These are phyloP conservation scores for Talaromyces ruber DNA, from an alignment of 495 filamentous ascomycete species.

Conservation along the genomic window DNA sequence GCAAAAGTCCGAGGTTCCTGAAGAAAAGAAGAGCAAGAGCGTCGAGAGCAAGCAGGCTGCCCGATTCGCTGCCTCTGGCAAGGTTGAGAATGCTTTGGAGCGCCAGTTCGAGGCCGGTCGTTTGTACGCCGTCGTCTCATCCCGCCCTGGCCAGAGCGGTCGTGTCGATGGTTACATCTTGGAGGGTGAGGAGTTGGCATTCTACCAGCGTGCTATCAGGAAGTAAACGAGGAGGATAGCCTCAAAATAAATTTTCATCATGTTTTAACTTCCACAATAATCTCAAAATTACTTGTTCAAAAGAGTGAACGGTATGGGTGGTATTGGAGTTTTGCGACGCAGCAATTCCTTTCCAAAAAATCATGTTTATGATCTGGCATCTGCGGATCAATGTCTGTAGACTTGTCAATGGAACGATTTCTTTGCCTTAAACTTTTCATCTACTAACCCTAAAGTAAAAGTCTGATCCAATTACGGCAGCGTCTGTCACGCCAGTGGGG, in stretches of 20 bases:
- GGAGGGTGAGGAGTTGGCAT: constrained; percentile 97
- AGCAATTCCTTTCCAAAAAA: constrained; percentile 29
- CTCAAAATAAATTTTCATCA: constrained; percentile 10
- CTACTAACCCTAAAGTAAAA: not conserved
- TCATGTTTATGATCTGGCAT: constrained; percentile 34
- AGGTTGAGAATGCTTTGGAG: constrained; percentile 88
- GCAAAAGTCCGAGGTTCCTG: constrained; percentile 58
- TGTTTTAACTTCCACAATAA: constrained; percentile 1
- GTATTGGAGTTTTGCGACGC: constrained; percentile 29
- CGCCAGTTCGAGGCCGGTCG: constrained; percentile 98
- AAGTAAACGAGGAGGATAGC: constrained; percentile 60
- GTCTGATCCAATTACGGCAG: not conserved
- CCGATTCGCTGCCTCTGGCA: constrained; percentile 69
- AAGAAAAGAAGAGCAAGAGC: constrained; percentile 85
- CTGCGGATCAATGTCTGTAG: constrained; percentile 30
- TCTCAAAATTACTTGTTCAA: not conserved
- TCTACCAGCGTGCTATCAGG: constrained; percentile 98
- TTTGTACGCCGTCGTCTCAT: constrained; percentile 84
- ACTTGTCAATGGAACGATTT: constrained; percentile 31
- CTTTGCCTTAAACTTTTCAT: not conserved
- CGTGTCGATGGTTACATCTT: constrained; percentile 95
- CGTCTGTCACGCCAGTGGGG: not conserved
- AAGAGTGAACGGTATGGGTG: constrained; percentile 10
- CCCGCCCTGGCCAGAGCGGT: constrained; percentile 91
- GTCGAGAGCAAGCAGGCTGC: constrained; percentile 94